Base-by-base conservation (phyloP, 805 yeast genomes). In the Wickerhamomyces strasburgensis region DNA sequence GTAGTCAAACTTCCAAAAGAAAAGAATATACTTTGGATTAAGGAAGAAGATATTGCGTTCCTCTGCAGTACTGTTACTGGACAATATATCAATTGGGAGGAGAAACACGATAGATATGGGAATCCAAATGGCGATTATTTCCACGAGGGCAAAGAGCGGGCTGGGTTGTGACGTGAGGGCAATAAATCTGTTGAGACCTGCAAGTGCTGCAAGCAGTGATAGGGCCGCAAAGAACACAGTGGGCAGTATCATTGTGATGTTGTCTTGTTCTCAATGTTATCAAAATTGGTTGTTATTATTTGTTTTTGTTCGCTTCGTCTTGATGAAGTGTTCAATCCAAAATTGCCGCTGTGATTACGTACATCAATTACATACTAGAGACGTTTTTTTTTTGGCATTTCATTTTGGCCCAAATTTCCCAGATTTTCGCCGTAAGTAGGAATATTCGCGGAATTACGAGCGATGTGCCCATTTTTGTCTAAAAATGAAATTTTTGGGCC, bases 71-170 rank as follows among this genome's bases (percentile, higher is more conserved):
- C 54, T 60, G 16, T 60, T 58, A 17, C 66, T 57, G 9, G 83
- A 73, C 16, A 82, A 71, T 31, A 84, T 69, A 58, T 86, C 95
- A 21, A 82, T 68, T 1, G 95, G 95, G 15, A 85, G 67, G 6
- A 86, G 64, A 33, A 80, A 78, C 2, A 84, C 75, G 33, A 82
- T 81, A 6, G 90, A 81, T 16, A 83, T 64, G 9, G 95, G 95
- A 29, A 86, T 71, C 55, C 74, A 80, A 7, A 85, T 72, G 13
- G 94, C 80, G 30, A 79, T 46, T 6, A 72, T 61, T 27, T 46
- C 48, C n/a, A 52, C 45, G 2, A 53, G 6, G 5, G 44, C 34
- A 29, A 50, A 54, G 16, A 43, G 25, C 13, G 35, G 8, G 19
- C 54, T 47, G 6, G 59, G 59, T 16, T 47, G 55, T 5, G 33